Conservation (phyloP, 2,329 filamentous ascomycete species). For the Trichoderma aggressivum region DNA sequence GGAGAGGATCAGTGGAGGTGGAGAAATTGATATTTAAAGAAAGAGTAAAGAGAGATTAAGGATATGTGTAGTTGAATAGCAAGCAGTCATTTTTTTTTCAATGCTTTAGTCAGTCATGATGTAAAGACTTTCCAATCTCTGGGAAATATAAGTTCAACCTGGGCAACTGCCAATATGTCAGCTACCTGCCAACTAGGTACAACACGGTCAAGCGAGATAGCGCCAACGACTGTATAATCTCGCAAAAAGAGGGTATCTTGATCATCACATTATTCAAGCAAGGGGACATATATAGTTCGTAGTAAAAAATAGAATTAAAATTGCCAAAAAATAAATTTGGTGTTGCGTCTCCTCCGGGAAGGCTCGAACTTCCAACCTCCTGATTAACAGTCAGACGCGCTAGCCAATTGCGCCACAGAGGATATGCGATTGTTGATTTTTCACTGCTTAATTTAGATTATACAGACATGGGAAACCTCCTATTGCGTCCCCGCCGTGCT, state of each 20-base stretch:
- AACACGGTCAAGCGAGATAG: background rate
- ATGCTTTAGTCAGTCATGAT: background rate
- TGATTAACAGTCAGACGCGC: slow-evolving; percentile 57
- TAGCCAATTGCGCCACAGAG: slow-evolving; percentile 52
- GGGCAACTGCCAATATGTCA: background rate
- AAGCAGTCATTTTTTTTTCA: background rate
- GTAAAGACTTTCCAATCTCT: background rate
- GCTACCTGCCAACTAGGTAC: background rate
- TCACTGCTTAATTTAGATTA: background rate
- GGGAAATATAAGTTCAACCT: background rate
- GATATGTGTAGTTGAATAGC: background rate
- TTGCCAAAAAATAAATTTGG: background rate
- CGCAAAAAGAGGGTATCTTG: background rate
- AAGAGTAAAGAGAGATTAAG: background rate
- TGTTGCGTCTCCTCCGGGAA: slow-evolving; percentile 19
- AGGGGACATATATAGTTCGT: background rate
- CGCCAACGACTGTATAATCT: background rate
- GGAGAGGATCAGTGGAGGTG: background rate
- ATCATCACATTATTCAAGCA: background rate
- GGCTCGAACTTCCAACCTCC: slow-evolving; percentile 23
- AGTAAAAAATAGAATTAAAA: background rate
- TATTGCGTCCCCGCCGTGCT: background rate
- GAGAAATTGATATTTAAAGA: background rate
- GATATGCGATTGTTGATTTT: slow-evolving; percentile 10
- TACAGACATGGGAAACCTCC: background rate